Evolutionary conservation across 169 alveolate species (phyloP).

Genomic region (Plasmodium malariae): DNA sequence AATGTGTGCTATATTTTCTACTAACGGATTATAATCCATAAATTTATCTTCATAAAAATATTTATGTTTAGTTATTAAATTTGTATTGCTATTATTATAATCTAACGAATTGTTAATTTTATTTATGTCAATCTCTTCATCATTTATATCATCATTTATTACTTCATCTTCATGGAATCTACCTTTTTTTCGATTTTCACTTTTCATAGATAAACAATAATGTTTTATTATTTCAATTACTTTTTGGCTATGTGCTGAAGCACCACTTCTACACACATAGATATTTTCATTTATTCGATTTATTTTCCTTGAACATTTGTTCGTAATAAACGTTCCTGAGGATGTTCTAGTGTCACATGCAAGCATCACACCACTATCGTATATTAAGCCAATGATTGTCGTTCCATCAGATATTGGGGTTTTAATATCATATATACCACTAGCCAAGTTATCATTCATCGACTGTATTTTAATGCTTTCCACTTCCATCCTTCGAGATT

Average conservation of each 20-base stretch:
- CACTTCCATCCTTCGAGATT: slow-evolving; percentile 22
- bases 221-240: slow-evolving; percentile 87
- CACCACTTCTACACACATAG: slow-evolving; percentile 94
- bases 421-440: slow-evolving; percentile 26
- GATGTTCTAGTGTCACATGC: slow-evolving; percentile 97
- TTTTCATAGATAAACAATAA: slow-evolving; percentile 87
- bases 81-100: slow-evolving; percentile 2
- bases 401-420: slow-evolving; percentile 88
- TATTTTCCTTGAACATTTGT: slow-evolving; percentile 93
- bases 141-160: slow-evolving; percentile 78
- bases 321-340: slow-evolving; percentile 92
- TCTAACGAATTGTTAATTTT: neutral
- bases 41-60: slow-evolving; percentile 68
- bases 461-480: slow-evolving; percentile 13
- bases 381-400: slow-evolving; percentile 93
- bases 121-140: slow-evolving; percentile 45
- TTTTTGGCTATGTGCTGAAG: slow-evolving; percentile 96
- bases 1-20: slow-evolving; percentile 86
- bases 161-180: slow-evolving; percentile 84
- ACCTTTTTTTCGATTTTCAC: slow-evolving; percentile 87
- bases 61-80: slow-evolving; percentile 52
- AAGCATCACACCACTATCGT: slow-evolving; percentile 93
- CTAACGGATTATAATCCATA: slow-evolving; percentile 78
- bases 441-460: neutral
- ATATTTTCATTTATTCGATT: slow-evolving; percentile 89